Base-by-base conservation (phyloP, 352 stramenopile genomes). In the Globisporangium rhizosaccharum region DNA sequence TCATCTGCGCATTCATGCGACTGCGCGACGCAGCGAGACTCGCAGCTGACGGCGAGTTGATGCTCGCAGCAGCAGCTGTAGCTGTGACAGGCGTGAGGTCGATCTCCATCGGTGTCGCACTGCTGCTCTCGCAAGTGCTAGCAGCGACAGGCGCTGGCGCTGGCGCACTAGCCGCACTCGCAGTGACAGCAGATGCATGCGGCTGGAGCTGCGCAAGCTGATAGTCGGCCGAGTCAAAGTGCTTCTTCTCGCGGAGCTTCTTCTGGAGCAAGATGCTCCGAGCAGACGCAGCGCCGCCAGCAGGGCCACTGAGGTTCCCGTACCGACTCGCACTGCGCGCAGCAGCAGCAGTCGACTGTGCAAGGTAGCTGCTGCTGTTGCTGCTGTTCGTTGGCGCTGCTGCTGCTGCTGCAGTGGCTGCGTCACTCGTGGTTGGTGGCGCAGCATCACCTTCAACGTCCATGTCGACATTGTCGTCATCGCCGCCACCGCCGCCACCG, bases 161-260 rank as follows among this genome's bases (percentile, higher is more conserved):
- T 20, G 36, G 10, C 46, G 37, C 36, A 5, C n/a, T 28, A 55
- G 56, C 8, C 17, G 20, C 20, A 15, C 9, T 14, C 53, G 49
- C 33, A 66, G 53, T 30, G 37, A 51, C 52, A 53, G 33, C 55
- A 23, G 52, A 2, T 12, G 33, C 11, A 3, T 23, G 23, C n/a
- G 62, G 46, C 12, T 65, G 55, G 0, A 67, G 56, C 39, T 67
- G 69, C 8, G 77, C 66, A 37, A 90, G 71, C 57, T 90, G 81
- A 60, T 88, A 91, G 57, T 93, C 84, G 9, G 79, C 82, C 59
- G 82, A 92, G 66, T 92, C 79, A 51, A 92, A 90, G 28, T 80
- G 68, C 50, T 71, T 66, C 55, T 89, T 85, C 64, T 81, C 81
- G 37, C 81, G 74, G 41, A 94, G 59, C 47, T 90, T 90, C 44